phyloP scores from a whole-genome alignment of 768 basidiomycete genomes.

The Boletus bicolor region DNA sequence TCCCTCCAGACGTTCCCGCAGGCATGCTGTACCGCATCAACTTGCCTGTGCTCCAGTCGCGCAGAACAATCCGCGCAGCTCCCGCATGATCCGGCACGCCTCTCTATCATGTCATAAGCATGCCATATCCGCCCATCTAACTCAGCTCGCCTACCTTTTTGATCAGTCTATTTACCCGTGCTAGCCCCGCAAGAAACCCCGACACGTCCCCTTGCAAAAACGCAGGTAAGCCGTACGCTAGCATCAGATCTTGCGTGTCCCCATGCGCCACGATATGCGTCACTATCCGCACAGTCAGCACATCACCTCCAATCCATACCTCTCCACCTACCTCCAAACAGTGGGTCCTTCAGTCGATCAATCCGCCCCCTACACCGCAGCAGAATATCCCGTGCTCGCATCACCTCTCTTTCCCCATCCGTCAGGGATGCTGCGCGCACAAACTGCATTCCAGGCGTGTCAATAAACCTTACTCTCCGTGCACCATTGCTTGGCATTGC shows the following conservation, averaged over 20 bases:
- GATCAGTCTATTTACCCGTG: conserved; percentile 68
- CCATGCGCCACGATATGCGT: conserved; percentile 65
- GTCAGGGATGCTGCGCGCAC: conserved; percentile 41
- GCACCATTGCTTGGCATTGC: conserved; percentile 40
- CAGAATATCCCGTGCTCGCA: conserved; percentile 65
- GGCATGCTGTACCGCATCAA: conserved; percentile 72
- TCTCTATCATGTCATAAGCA: conserved; percentile 42
- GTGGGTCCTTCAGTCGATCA: conserved; percentile 80
- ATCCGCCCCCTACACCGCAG: conserved; percentile 76
- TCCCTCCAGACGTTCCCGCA: conserved; percentile 22
- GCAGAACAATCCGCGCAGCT: conserved; percentile 75
- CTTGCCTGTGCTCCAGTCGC: conserved; percentile 79
- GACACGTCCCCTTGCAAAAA: conserved; percentile 64
- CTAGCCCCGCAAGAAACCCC: conserved; percentile 74
- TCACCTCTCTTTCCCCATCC: conserved; percentile 22
- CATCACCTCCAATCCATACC: not conserved
- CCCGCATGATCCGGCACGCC: conserved; percentile 69
- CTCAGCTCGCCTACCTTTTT: conserved; percentile 57
- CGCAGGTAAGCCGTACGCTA: conserved; percentile 81
- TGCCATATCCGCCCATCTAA: not conserved
- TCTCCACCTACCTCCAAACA: conserved; percentile 55
- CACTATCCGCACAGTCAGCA: conserved; percentile 41
- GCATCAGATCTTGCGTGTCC: conserved; percentile 79
- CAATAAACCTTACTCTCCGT: conserved; percentile 62
- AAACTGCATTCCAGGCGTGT: conserved; percentile 78